These are phyloP conservation scores for Cystoderma amianthinum DNA, from an alignment of 768 basidiomycete species.

Conservation along the genomic window DNA sequence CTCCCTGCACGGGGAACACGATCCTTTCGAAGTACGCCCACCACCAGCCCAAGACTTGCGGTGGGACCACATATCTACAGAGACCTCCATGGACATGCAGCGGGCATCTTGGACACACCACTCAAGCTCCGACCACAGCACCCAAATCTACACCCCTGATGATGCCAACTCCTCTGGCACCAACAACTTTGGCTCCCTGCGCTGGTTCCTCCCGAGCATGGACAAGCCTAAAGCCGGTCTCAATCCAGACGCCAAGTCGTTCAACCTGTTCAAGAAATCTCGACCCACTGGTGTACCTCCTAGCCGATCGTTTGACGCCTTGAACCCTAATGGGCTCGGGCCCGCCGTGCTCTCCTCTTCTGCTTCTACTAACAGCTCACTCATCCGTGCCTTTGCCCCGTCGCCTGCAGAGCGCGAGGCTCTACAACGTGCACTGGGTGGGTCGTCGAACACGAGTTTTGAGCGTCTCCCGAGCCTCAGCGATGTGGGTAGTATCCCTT, in stretches of 20 bases:
- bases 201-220: conserved; percentile 38
- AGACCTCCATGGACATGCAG: conserved; percentile 20
- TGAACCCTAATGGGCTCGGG: conserved; percentile 56
- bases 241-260: conserved; percentile 84
- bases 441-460: conserved; percentile 67
- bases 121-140: conserved; percentile 26
- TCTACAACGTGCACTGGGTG: conserved; percentile 71
- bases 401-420: conserved; percentile 85
- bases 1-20: conserved; percentile 31
- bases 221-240: conserved; percentile 59
- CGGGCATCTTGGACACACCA: conserved; percentile 21
- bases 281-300: conserved; percentile 9
- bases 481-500: conserved; percentile 66
- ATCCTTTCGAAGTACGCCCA: conserved; percentile 39
- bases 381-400: conserved; percentile 80
- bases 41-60: conserved; percentile 19
- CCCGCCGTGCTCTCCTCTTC: conserved; percentile 23
- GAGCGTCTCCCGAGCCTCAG: conserved; percentile 75
- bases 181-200: conserved; percentile 20
- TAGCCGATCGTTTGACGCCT: conserved; percentile 39
- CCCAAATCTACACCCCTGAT: conserved; percentile 5
- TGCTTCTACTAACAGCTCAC: conserved; percentile 37
- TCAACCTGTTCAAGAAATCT: conserved; percentile 43
- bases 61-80: conserved; percentile 11
- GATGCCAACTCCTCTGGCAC: conserved; percentile 2